Evolutionary conservation across 2,329 filamentous ascomycete species (phyloP).

Genomic region (Dothistroma septosporum): DNA sequence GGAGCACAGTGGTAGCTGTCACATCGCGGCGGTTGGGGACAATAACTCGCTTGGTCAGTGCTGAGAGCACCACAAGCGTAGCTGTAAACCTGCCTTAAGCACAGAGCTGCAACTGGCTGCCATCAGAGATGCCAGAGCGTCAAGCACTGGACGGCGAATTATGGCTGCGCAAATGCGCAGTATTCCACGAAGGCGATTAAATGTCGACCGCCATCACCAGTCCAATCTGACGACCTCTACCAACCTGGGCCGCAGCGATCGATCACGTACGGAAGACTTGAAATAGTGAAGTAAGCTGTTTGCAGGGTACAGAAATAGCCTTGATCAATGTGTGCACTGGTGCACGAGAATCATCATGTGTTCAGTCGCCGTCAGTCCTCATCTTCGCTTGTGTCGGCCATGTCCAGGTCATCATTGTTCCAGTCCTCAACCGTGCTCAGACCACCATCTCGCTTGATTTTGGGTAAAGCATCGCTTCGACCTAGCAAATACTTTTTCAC

Average conservation of each 20-base stretch:
- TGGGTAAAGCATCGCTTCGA: background rate
- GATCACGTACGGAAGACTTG: background rate
- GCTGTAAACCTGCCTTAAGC: background rate
- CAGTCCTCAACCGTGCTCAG: background rate
- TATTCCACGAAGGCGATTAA: background rate
- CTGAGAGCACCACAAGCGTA: background rate
- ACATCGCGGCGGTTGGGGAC: background rate
- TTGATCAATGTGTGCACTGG: background rate
- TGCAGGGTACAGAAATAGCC: background rate
- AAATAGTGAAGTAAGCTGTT: background rate
- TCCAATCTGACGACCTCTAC: background rate
- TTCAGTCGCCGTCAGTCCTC: background rate
- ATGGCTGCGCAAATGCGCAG: background rate
- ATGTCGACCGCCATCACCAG: background rate
- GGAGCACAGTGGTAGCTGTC: background rate
- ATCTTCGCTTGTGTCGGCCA: background rate
- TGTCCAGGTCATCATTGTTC: background rate
- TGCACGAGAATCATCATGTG: background rate
- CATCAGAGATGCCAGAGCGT: background rate
- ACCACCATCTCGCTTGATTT: slow-evolving; percentile 3
- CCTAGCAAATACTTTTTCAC: slow-evolving; percentile 20
- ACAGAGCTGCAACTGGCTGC: background rate
- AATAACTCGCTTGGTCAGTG: background rate
- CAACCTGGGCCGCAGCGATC: background rate
- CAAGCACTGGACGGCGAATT: background rate